Base-by-base conservation (phyloP, 2,329 filamentous ascomycete species). In the Rhynchosporium graminicola region DNA sequence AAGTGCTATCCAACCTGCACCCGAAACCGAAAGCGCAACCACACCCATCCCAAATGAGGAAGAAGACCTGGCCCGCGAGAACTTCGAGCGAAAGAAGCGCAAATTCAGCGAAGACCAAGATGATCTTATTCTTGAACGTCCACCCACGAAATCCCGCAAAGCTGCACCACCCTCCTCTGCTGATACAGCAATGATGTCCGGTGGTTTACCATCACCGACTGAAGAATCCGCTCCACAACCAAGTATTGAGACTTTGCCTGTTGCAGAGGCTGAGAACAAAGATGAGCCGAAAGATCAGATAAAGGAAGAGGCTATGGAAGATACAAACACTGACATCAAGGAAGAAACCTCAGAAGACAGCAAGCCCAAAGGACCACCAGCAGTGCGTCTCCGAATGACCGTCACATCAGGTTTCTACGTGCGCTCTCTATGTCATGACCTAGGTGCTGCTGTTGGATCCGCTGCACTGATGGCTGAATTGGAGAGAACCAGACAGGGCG, bases 351-450 rank as follows among this genome's bases (percentile, higher is more conserved):
- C 33, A 36, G 33, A 36, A 36, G 6, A 36, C 9, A 51, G 62
- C 26, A 46, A 66, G 51, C 26, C 80, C 74, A 79, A 87, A 71
- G 85, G 83, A 0, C 87, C 92, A 1, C 86, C 94, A 1, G 95
- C 94, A 0, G 90, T 86, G 55, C 89, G 86, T 72, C 86, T 99
- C 63, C 87, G 90, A 62, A 92, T 99, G 85, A 96, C 91, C 0
- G 94, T 97, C 57, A 92, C 92, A 1, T 96, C 92, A 0, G 95
- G 95, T 45, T 99, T 97, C 80, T 99, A 99, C 76, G 93, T 99
- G 13, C 89, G 95, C 66, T 96, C 90, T 62, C 86, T 99, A 69
- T 93, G 92, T 70, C 92, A 98, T 74, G 95, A 99, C 72, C 82
- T 99, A 3, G 95, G 94, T 28, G 81, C 87, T 68, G 92, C 91